A percentile compares a stretch with the other conserved stretches of the same genome.
Evolutionary conservation across 352 stramenopile species (phyloP).

Genomic region (Phytophthora crassamura): DNA sequence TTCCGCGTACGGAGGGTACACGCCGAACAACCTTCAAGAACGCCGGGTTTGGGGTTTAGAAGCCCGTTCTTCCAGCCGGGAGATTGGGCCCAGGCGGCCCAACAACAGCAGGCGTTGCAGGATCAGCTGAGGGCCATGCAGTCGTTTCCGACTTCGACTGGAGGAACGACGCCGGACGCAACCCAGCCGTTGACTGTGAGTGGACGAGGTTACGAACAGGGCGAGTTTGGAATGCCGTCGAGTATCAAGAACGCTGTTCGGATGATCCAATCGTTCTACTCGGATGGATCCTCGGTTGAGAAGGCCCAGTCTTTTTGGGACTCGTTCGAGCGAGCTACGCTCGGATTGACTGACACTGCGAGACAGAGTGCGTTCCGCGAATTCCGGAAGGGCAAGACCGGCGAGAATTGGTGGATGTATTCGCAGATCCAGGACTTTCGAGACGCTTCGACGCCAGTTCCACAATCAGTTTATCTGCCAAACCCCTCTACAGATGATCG

Average conservation of each 20-base stretch:
- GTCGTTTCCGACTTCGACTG: not conserved
- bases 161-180: too few relatives aligned
- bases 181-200: too few relatives aligned
- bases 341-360: not conserved
- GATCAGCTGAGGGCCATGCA: not conserved
- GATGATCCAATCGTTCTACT: slow-evolving; percentile 1
- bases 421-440: slow-evolving; percentile 10
- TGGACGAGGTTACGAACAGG: too few relatives aligned
- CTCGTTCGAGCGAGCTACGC: not conserved
- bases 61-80: not conserved
- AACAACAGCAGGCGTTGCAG: not conserved
- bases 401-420: slow-evolving; percentile 9
- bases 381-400: slow-evolving; percentile 1
- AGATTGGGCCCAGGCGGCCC: not conserved
- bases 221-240: not conserved
- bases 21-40: not conserved
- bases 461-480: slow-evolving; percentile 7
- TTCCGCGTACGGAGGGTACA: not conserved
- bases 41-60: not conserved
- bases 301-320: not conserved
- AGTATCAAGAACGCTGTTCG: not conserved
- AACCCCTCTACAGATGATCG: not conserved
- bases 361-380: not conserved
- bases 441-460: not conserved
- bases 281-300: not conserved